These are phyloP conservation scores for Brasilioporus rufonigricans DNA, from an alignment of 768 basidiomycete genomes.

Conservation along the genomic window DNA sequence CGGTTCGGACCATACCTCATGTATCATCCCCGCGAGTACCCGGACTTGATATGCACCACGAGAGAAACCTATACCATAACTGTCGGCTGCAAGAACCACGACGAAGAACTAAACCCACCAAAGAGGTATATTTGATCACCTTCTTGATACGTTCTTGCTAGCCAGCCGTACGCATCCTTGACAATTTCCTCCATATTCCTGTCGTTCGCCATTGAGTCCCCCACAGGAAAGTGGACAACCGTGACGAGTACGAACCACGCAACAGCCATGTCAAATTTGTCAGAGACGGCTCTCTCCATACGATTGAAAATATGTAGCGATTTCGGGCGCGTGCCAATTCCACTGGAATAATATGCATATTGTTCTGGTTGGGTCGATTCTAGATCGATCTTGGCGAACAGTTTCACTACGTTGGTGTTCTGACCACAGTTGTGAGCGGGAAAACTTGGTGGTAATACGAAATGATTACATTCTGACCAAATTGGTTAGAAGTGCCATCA, in stretches of 20 bases:
- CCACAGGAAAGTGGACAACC: background rate
- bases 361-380: constrained; percentile 22
- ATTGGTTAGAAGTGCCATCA: constrained; percentile 24
- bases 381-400: constrained; percentile 30
- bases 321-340: constrained; percentile 36
- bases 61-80: constrained; percentile 34
- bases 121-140: constrained; percentile 38
- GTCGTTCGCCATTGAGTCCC: too few species aligned
- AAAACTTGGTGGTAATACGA: background rate
- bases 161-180: constrained; percentile 34
- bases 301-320: constrained; percentile 25
- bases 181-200: constrained; percentile 39
- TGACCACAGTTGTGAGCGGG: constrained; percentile 14
- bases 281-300: constrained; percentile 13
- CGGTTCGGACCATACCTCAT: constrained; percentile 23
- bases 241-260: constrained; percentile 32
- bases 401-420: constrained; percentile 40
- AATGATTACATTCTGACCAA: constrained; percentile 18
- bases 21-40: constrained; percentile 40
- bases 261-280: constrained; percentile 37
- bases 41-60: constrained; percentile 43
- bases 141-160: constrained; percentile 28
- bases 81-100: background rate
- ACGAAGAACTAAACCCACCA: constrained; percentile 16
- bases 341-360: constrained; percentile 35